Conservation (phyloP, 345 rosid species). For the Psidium friedrichsthalianum region DNA sequence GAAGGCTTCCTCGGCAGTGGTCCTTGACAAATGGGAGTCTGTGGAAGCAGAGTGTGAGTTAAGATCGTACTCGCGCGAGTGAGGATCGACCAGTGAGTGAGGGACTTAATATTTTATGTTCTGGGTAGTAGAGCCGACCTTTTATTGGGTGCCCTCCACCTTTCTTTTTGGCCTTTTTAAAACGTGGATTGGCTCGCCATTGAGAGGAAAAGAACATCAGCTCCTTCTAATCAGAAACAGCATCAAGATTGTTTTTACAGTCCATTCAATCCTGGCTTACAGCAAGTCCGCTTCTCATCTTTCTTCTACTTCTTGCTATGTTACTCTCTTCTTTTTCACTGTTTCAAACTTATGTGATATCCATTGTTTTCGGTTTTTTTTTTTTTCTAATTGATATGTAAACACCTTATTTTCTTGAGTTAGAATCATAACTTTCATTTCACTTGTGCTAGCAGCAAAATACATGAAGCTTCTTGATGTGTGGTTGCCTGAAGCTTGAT, state of each 20-base stretch:
- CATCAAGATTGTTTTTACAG: no score
- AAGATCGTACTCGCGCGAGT: background rate
- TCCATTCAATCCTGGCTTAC: no score
- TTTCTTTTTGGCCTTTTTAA: no score
- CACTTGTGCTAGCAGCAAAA: background rate
- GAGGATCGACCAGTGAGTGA: background rate
- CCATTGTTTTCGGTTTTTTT: no score
- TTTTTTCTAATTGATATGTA: no score
- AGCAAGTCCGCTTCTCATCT: no score
- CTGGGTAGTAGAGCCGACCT: background rate
- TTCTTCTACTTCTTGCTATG: no score
- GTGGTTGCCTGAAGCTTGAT: background rate
- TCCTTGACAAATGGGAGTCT: background rate
- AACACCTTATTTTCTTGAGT: background rate
- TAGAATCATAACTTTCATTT: background rate
- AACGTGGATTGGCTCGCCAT: no score
- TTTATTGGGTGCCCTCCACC: background rate
- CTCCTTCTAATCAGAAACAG: no score
- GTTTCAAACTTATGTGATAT: no score
- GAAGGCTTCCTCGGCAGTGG: background rate
- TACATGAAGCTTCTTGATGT: background rate
- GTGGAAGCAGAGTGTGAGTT: background rate
- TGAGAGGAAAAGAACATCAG: no score
- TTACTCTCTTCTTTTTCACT: no score
- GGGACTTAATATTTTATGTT: background rate